A percentile compares a stretch with the other conserved stretches of the same genome.
phyloP scores from a whole-genome alignment of 2,329 filamentous ascomycete genomes.

The Pseudogymnoascus sp. region DNA sequence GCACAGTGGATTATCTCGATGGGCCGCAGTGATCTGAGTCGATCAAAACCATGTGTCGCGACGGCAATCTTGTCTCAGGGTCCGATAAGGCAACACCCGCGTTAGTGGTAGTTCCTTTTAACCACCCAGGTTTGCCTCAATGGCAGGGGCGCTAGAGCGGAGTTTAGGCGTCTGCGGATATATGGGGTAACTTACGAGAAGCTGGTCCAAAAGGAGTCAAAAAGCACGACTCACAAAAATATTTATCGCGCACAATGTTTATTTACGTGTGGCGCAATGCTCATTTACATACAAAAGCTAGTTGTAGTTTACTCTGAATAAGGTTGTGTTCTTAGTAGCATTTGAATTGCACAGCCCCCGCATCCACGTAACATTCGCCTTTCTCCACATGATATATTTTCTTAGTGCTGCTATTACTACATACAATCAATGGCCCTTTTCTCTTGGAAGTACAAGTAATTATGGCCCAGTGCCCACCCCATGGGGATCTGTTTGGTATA shows the following conservation, averaged over 20 bases:
- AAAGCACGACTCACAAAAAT: background rate
- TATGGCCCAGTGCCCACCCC: background rate
- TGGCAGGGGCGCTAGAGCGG: background rate
- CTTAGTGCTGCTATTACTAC: background rate
- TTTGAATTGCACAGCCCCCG: constrained; percentile 1
- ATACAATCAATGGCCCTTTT: background rate
- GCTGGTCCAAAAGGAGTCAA: background rate
- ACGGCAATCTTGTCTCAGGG: constrained; percentile 2
- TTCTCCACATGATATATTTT: background rate
- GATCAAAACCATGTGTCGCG: constrained; percentile 5
- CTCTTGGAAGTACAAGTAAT: background rate
- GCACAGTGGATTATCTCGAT: background rate
- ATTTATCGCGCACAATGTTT: background rate
- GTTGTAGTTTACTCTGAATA: background rate
- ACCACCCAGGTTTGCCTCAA: background rate
- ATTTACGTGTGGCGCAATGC: background rate
- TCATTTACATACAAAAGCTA: constrained; percentile 1
- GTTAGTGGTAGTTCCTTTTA: background rate
- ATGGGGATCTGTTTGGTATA: background rate
- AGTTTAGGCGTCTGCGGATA: background rate
- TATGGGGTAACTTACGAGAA: background rate
- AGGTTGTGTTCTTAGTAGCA: background rate
- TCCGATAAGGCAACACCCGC: constrained; percentile 5
- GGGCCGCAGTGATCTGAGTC: background rate
- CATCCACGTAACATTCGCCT: background rate